These are phyloP conservation scores for Aspergillus flavus DNA, from an alignment of 2,329 filamentous ascomycete genomes.

Conservation along the genomic window DNA sequence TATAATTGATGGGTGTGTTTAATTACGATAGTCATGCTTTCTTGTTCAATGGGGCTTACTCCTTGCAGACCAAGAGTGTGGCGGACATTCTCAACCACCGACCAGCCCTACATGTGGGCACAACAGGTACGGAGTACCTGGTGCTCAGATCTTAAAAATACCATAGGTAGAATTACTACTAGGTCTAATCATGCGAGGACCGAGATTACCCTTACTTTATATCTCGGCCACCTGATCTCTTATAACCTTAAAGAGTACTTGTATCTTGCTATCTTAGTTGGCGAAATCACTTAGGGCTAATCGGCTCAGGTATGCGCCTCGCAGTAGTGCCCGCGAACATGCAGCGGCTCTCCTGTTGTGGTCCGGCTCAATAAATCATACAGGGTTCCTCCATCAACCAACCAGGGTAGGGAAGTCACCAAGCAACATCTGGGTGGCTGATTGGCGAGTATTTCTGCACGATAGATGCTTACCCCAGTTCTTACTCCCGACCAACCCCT, in stretches of 20 bases:
- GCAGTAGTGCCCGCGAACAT: slow-evolving; percentile 24
- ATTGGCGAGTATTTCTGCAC: not conserved
- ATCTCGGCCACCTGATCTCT: slow-evolving; percentile 6
- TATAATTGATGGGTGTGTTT: not conserved
- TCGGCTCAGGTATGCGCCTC: slow-evolving; percentile 14
- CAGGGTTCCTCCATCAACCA: slow-evolving; percentile 1
- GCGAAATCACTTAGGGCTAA: slow-evolving; percentile 5
- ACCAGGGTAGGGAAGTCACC: not conserved
- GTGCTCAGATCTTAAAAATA: not conserved
- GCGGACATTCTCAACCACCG: slow-evolving; percentile 1
- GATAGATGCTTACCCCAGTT: slow-evolving; percentile 1
- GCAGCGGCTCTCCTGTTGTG: slow-evolving; percentile 16
- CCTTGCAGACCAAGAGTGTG: slow-evolving; percentile 12
- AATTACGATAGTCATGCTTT: not conserved
- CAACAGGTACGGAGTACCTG: not conserved
- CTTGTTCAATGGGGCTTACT: slow-evolving; percentile 4
- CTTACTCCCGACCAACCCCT: not conserved
- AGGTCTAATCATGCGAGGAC: slow-evolving; percentile 7
- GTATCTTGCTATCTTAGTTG: not conserved
- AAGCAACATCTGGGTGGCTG: not conserved
- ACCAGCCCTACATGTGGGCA: slow-evolving; percentile 5
- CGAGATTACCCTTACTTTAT: slow-evolving; percentile 4
- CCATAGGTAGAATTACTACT: not conserved
- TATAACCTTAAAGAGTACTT: not conserved
- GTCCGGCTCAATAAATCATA: slow-evolving; percentile 4